phyloP scores from a whole-genome alignment of 805 yeast genomes.

The Danielia reshetovae region DNA sequence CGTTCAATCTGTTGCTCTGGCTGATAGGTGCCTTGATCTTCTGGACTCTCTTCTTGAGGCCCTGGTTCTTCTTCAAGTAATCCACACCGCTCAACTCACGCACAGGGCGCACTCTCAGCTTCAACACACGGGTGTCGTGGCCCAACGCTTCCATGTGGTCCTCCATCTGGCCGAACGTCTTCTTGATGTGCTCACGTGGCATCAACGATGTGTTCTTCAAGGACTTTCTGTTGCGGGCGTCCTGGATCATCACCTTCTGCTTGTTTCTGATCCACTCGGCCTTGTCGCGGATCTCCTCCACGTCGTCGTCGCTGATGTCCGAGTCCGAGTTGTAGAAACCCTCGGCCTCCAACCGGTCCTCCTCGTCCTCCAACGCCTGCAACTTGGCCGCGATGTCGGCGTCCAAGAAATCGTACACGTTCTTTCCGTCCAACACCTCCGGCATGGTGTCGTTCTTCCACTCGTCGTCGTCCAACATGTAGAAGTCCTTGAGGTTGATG shows the following conservation, averaged over 20 bases:
- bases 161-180: constrained; percentile 76
- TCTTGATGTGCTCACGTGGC: constrained; percentile 85
- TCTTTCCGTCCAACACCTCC: constrained; percentile 91
- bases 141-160: constrained; percentile 86
- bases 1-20: constrained; percentile 79
- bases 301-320: constrained; percentile 51
- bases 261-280: constrained; percentile 95
- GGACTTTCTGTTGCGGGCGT: constrained; percentile 81
- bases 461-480: constrained; percentile 88
- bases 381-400: constrained; percentile 92
- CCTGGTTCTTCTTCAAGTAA: constrained; percentile 59
- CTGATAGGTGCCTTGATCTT: constrained; percentile 45
- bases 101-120: constrained; percentile 27
- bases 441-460: constrained; percentile 99
- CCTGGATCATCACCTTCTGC: constrained; percentile 89
- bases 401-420: constrained; percentile 95
- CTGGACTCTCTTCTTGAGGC: constrained; percentile 36
- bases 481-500: constrained; percentile 88
- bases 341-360: constrained; percentile 85
- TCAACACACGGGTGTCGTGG: constrained; percentile 70
- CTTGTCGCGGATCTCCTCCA: constrained; percentile 61
- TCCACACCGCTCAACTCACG: constrained; percentile 68
- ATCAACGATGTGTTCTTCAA: constrained; percentile 80
- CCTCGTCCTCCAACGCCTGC: constrained; percentile 95
- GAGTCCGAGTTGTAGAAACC: constrained; percentile 94